Percentiles rank a stretch among this genome's conserved stretches.
Conservation (phyloP, 2,329 filamentous ascomycete genomes). For the Podosphaera fusca region DNA sequence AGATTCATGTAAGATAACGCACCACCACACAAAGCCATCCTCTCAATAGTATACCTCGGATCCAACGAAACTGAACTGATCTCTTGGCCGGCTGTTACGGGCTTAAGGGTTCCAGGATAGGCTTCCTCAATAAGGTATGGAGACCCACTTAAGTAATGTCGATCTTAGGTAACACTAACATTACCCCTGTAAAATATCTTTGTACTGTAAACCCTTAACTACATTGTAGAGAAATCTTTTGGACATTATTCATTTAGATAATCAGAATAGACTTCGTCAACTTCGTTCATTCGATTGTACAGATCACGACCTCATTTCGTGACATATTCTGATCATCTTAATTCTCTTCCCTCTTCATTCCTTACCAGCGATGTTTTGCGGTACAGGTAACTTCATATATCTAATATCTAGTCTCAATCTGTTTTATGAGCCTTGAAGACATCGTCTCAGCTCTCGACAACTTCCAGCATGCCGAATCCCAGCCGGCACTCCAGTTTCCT, state of each 20-base stretch:
- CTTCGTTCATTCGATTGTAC: background rate
- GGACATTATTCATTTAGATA: background rate
- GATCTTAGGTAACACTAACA: too few species aligned
- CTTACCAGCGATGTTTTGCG: background rate
- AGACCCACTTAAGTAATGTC: background rate
- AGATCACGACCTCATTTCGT: background rate
- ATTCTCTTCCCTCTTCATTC: background rate
- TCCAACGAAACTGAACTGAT: too few species aligned
- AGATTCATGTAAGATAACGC: too few species aligned
- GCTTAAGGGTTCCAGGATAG: background rate
- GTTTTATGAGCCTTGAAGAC: background rate
- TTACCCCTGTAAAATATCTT: too few species aligned
- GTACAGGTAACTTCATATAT: background rate
- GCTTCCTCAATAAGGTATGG: background rate
- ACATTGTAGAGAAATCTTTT: background rate
- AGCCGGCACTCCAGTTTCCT: too few species aligned
- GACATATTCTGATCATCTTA: background rate
- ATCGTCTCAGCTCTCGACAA: background rate
- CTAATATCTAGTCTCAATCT: background rate
- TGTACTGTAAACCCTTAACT: background rate
- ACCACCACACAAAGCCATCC: too few species aligned
- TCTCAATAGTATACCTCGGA: too few species aligned
- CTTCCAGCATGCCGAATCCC: too few species aligned
- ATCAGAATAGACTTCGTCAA: background rate
- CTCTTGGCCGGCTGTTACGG: background rate